Percentiles rank a stretch among this genome's conserved stretches.
phyloP scores from a whole-genome alignment of 805 yeast species.

The Yamadazyma akitaensis region DNA sequence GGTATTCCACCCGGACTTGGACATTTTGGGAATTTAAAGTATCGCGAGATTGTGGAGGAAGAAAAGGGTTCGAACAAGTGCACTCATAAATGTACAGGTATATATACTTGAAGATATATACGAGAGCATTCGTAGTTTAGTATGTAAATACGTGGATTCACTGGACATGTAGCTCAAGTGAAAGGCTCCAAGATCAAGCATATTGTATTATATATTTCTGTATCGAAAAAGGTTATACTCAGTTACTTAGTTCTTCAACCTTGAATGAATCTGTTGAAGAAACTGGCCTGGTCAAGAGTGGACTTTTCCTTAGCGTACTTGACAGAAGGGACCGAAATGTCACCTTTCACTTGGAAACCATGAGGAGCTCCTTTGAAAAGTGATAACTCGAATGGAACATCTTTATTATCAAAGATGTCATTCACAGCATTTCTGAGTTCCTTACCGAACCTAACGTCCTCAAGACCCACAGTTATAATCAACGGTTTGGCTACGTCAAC shows the following conservation, averaged over 20 bases:
- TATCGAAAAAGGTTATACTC: no score
- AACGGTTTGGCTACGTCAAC: conserved; percentile 56
- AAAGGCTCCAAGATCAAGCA: no score
- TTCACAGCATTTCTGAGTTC: conserved; percentile 63
- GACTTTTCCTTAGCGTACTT: conserved; percentile 67
- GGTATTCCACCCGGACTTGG: conserved; percentile 51
- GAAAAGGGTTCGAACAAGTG: not conserved
- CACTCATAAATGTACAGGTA: no score
- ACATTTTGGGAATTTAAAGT: conserved; percentile 4
- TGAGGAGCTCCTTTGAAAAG: conserved; percentile 61
- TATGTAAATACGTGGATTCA: no score
- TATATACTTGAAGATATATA: no score
- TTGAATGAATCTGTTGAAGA: conserved; percentile 3
- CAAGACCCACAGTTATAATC: conserved; percentile 67
- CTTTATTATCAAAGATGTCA: conserved; percentile 36
- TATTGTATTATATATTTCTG: no score
- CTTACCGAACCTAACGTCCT: conserved; percentile 53
- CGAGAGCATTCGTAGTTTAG: no score
- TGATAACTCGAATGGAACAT: conserved; percentile 49
- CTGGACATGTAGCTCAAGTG: no score
- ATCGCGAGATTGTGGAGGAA: conserved; percentile 1
- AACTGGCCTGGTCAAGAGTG: conserved; percentile 39
- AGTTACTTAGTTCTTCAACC: no score
- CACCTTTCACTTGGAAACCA: conserved; percentile 82
- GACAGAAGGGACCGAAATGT: conserved; percentile 46